Conservation (phyloP, 805 yeast genomes). For the Yamadazyma nakazawae region DNA sequence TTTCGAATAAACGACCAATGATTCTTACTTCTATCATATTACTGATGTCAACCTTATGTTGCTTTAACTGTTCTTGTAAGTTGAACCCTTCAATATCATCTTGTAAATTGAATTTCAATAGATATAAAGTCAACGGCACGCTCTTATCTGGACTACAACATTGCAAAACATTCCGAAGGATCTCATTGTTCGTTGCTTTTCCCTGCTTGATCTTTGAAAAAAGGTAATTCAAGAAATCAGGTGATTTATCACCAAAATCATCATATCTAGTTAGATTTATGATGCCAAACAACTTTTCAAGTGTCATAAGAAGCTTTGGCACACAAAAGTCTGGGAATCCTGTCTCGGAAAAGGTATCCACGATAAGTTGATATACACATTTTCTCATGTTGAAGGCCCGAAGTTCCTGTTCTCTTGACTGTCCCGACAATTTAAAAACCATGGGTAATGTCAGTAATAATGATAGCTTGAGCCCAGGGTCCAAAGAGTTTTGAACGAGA, state of each 20-base stretch:
- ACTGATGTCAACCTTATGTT: slow-evolving; percentile 17
- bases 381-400: not conserved
- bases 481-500: slow-evolving; percentile 20
- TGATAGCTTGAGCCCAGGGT: slow-evolving; percentile 4
- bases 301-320: not conserved
- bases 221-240: slow-evolving; percentile 3
- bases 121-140: not conserved
- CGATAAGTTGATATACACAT: not conserved
- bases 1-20: slow-evolving; percentile 17
- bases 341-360: not conserved
- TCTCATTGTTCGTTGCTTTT: not conserved
- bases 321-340: not conserved
- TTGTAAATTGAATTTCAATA: not conserved
- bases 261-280: slow-evolving; percentile 1
- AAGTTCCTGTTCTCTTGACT: not conserved
- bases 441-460: not conserved
- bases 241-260: not conserved
- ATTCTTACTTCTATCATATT: slow-evolving; percentile 17
- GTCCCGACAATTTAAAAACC: not conserved
- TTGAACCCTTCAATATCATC: not conserved
- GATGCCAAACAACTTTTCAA: slow-evolving; percentile 1
- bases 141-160: slow-evolving; percentile 1
- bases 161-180: not conserved
- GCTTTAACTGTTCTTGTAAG: slow-evolving; percentile 2
- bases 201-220: slow-evolving; percentile 1